phyloP scores from a whole-genome alignment of 306 rosid genomes.

The Carpinus fangiana region DNA sequence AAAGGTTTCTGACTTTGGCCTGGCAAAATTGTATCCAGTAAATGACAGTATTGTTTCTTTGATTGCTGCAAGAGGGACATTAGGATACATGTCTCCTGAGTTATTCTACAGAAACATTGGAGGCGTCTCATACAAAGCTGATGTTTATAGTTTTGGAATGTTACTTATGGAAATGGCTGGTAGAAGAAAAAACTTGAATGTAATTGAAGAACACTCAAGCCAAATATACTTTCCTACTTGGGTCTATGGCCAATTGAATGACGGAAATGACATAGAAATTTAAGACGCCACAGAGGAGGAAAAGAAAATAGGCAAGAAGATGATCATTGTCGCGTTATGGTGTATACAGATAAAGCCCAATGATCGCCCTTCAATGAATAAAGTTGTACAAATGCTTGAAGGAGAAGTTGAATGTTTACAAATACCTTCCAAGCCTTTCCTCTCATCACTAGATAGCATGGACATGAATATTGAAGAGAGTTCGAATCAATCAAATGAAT shows the following conservation, averaged over 20 bases:
- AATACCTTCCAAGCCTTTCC: slow-evolving; percentile 22
- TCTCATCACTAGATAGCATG: too few relatives aligned
- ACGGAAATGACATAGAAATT: background rate
- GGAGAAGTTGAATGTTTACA: background rate
- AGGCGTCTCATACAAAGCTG: background rate
- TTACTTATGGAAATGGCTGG: background rate
- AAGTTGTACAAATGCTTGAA: slow-evolving; percentile 21
- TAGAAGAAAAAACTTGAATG: background rate
- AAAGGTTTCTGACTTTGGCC: background rate
- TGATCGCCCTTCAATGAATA: slow-evolving; percentile 21
- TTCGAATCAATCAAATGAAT: too few relatives aligned
- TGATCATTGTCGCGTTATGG: slow-evolving; percentile 27
- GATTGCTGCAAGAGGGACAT: background rate
- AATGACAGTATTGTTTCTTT: background rate
- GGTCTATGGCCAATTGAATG: background rate
- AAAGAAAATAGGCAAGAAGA: slow-evolving; percentile 5
- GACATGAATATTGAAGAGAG: too few relatives aligned
- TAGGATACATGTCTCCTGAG: background rate
- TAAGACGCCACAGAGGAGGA: background rate
- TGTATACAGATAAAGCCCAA: slow-evolving; percentile 24
- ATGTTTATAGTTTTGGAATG: background rate
- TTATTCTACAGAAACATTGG: slow-evolving; percentile 4
- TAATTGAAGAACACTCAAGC: background rate
- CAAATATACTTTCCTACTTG: background rate
- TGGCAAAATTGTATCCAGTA: background rate